Evolutionary conservation across 2,329 filamentous ascomycete genomes (phyloP), one percentile per base, ranked within the genome.

Genomic region (Sporothrix variecibatus): DNA sequence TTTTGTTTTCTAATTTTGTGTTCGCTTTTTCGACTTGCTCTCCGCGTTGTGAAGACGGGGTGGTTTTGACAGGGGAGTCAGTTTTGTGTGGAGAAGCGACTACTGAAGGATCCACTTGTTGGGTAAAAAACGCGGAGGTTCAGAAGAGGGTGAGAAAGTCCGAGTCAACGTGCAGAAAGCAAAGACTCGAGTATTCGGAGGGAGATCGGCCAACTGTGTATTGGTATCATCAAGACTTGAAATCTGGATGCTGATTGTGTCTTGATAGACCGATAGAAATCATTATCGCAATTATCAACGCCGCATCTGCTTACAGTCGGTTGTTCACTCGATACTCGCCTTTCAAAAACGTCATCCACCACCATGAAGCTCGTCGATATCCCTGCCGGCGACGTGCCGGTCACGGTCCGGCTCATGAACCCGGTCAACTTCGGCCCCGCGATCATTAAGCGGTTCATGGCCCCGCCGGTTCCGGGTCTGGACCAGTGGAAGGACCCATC

Each of bases 361-460:
- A 17, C 65, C 15, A 69, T 69, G 51, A 71, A 71, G 56, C 40
- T 72, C 12, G 40, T 49, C 40, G 70, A 72, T 20, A 72, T 72
- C 26, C 70, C 70, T 40, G 8, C 40, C 38, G 70, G 70, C 38
- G 28, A 43, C 17, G 43, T 56, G 15, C 15, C 70, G 20, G 70
- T 72, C 40, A 64, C 70, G 3, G 70, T 72, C 4, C 46, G 60
- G n/a, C 58, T 72, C 1, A 72, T 72, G 43, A 64, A 51, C 40
- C 69, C 70, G 9, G 70, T 72, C 56, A 51, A 64, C 43, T 72
- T 72, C 15, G 70, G 70, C 40, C 70, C 70, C 15, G 34, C 70
- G 15, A 49, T 64, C 28, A 72, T 72, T 40, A 62, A 62, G 58
- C 70, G 70, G 17, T 72, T 72, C 58, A 72, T 72, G 70, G 53